A percentile compares a stretch with the other conserved stretches of the same genome.
These are phyloP conservation scores for Neurospora sp. DNA, from an alignment of 2,329 filamentous ascomycete genomes.

Conservation along the genomic window DNA sequence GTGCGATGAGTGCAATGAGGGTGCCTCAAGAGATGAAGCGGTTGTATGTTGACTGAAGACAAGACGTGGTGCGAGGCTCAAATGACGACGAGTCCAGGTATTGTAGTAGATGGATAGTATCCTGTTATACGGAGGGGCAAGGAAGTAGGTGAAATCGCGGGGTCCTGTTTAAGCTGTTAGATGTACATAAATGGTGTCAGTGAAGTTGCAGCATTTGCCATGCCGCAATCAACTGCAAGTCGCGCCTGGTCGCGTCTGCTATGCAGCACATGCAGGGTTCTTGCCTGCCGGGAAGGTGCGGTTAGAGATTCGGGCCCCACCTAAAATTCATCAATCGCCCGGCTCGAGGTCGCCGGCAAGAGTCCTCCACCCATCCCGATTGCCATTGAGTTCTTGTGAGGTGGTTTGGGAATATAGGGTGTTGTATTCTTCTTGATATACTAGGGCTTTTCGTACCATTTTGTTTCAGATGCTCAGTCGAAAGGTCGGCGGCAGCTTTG, in stretches of 20 bases:
- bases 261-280: neutral
- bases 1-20: neutral
- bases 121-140: neutral
- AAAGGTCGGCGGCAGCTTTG: constrained; percentile 23
- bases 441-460: neutral
- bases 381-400: neutral
- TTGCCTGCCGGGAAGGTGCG: neutral
- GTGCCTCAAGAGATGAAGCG: neutral
- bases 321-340: neutral
- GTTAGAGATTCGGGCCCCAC: neutral
- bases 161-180: neutral
- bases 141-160: neutral
- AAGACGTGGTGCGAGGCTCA: neutral
- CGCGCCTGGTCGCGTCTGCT: neutral
- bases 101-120: neutral
- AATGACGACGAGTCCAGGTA: neutral
- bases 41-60: neutral
- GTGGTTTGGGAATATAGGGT: neutral
- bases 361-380: neutral
- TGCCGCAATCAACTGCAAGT: neutral
- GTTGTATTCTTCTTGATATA: neutral
- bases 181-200: neutral
- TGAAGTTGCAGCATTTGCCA: neutral
- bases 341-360: neutral
- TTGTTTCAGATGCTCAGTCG: constrained; percentile 25